Conservation (phyloP, 2,329 filamentous ascomycete species). For the Colletotrichum godetiae region DNA sequence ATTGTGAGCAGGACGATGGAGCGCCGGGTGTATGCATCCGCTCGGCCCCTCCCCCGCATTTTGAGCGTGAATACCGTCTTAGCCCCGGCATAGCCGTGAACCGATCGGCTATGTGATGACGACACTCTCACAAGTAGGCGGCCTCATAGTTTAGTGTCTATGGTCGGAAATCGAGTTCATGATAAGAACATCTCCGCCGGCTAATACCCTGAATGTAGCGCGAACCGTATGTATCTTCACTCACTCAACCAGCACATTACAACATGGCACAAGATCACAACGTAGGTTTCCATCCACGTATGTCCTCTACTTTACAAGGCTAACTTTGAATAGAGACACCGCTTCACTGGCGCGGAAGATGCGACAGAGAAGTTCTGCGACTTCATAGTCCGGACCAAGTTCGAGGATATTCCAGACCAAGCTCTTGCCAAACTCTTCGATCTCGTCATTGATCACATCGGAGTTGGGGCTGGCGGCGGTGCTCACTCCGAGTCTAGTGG, state of each 20-base stretch:
- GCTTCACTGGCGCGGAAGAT: neutral
- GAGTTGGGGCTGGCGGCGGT: conserved; percentile 39
- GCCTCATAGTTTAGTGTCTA: neutral
- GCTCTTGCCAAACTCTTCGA: conserved; percentile 38
- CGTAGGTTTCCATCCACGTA: neutral
- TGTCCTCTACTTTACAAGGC: neutral
- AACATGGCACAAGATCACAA: neutral
- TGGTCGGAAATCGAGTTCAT: neutral
- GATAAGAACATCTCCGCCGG: neutral
- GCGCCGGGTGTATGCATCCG: neutral
- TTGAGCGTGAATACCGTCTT: neutral
- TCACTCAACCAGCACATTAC: neutral
- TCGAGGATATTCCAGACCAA: neutral
- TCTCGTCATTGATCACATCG: conserved; percentile 41
- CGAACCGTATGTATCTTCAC: neutral
- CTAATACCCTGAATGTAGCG: neutral
- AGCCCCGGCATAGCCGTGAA: neutral
- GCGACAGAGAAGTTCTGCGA: conserved; percentile 12
- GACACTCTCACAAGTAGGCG: neutral
- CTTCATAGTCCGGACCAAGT: neutral
- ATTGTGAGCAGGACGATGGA: neutral
- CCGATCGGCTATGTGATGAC: neutral
- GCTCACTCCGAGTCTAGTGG: conserved; percentile 39
- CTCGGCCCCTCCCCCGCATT: neutral
- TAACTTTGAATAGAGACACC: neutral